Evolutionary conservation across 2,329 filamentous ascomycete species (phyloP), one percentile per base, ranked within the genome.

Genomic region (Fusarium palustre): DNA sequence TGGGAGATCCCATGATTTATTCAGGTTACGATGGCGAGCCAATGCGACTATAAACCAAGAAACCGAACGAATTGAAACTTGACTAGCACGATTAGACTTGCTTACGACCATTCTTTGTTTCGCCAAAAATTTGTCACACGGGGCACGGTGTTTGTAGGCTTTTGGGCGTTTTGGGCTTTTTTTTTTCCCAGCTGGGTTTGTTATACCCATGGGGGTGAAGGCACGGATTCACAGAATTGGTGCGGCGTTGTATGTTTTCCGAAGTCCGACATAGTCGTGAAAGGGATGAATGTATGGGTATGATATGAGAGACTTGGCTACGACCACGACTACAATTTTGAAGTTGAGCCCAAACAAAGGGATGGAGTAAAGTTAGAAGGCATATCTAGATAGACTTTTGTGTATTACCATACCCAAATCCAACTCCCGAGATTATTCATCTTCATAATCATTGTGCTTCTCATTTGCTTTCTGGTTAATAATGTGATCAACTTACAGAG

Each of bases 1-100:
- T 87, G 73, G 83, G 82, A 20, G 86, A 88, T 64, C 86, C 86
- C 2, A 88, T 88, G 86, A 87, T 88, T 58, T 88, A 84, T 70
- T 80, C 82, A 5, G 83, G 84, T 45, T 87, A 83, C 72, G 84
- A 86, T 59, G 79, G 78, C 59, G 83, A 85, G 49, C 65, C 76
- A 22, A 77, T 84, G 74, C 75, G 81, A 64, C 74, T 84, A 46
- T 84, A 69, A 78, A n/a, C 18, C 18, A 50, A 52, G 42, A 46
- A 47, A 68, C 43, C 18, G 18, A 50, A 50, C 33, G 34, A 43
- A 48, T 48, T 45, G 22, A 31, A 58, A 15, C 41, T 70, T 70
- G 68, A 71, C 64, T 70, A 68, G 53, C 63, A 72, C 25, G 54
- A 70, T 72, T 50, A 74, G 71, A 74, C 68, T 69, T 69, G 47